Base-by-base conservation (phyloP, 225 moss, liverwort and hornwort genomes). In the Physcomitrellopsis africana region DNA sequence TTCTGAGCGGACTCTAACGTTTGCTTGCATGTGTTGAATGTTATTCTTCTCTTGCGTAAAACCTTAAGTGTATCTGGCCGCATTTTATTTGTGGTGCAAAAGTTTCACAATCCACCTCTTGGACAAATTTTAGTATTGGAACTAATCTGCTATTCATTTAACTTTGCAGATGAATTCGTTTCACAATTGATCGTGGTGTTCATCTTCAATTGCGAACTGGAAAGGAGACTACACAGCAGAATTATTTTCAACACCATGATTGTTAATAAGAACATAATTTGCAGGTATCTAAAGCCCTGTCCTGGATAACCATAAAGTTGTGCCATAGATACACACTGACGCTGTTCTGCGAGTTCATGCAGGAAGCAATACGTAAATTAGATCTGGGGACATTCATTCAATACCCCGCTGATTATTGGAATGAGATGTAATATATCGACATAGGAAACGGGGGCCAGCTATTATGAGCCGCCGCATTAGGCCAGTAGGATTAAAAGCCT, bases 371-470 rank as follows among this genome's bases (percentile, higher is more conserved):
- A 81, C 73, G 9, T 81, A 81, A 81, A 76, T 51, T 84, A 87
- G 81, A 56, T 45, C 46, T 66, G 79, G 79, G 86, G 86, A 84
- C 76, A 79, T 84, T 84, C 73, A 84, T 84, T 84, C 58, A 78
- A 84, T 51, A 62, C 70, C 86, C 86, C 79, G 75, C 78, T 76
- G 72, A 87, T 87, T 81, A 84, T 80, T 74, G 78, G 83, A 72
- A 51, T 67, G 79, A 76, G 76, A 62, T 87, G 86, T 87, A 86
- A 76, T 73, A 87, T 87, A 87, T 26, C 47, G 52, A 65, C 52
- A 69, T 81, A 78, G 72, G 58, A 69, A 47, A 69, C 63, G 76
- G 65, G n/a, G 68, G 47, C 66, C 44, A 77, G 81, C 65, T 85
- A 24, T 51, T 73, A 72, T 44, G 63, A 78, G 75, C 72, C 57